Conservation (phyloP, 805 yeast species). For the Metschnikowia lachancei region DNA sequence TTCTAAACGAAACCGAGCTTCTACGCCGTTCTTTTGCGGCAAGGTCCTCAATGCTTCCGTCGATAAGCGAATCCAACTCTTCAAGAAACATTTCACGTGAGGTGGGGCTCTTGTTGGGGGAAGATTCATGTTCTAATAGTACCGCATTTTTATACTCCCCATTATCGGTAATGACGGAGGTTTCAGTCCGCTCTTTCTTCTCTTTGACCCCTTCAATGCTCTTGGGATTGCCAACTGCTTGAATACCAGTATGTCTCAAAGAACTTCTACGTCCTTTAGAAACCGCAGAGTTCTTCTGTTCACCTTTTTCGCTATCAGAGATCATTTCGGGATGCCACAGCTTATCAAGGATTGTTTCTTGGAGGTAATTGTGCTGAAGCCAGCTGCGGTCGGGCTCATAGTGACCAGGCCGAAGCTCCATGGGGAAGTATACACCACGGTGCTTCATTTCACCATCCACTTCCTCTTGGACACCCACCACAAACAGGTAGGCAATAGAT, state of each 20-base stretch:
- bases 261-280: neutral
- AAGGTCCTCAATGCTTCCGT: constrained; percentile 32
- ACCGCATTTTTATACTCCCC: neutral
- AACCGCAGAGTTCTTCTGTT: neutral
- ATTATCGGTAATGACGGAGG: neutral
- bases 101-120: neutral
- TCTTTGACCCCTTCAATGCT: too few species aligned
- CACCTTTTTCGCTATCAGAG: neutral
- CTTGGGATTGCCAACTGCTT: too few species aligned
- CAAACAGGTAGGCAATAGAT: constrained; percentile 36
- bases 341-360: constrained; percentile 26
- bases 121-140: constrained; percentile 3
- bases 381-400: constrained; percentile 28
- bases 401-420: constrained; percentile 26
- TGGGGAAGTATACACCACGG: constrained; percentile 37
- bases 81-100: constrained; percentile 19
- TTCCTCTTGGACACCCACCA: constrained; percentile 33
- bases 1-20: constrained; percentile 23
- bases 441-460: constrained; percentile 15
- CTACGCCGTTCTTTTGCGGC: constrained; percentile 34
- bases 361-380: constrained; percentile 29
- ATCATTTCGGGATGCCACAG: constrained; percentile 26
- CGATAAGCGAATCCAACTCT: constrained; percentile 34
- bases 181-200: too few species aligned
- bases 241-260: too few species aligned